Evolutionary conservation across 1,284 basidiomycete species (phyloP).

Genomic region (Leccinum subrobustum): DNA sequence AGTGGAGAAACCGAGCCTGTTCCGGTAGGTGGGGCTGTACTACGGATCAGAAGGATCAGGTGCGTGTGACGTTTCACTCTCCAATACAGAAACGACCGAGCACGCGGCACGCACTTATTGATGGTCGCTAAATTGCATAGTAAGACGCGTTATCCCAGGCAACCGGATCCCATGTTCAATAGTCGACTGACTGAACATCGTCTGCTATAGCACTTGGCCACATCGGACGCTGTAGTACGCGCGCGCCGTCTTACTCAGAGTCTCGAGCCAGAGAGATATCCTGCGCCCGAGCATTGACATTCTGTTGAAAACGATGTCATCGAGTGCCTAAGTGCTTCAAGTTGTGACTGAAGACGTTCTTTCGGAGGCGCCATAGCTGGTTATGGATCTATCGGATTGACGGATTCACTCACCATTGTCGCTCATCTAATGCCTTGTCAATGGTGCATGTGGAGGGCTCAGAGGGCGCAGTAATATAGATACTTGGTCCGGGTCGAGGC

Average conservation of each 20-base stretch:
- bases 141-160: background rate
- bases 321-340: background rate
- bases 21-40: background rate
- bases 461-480: background rate
- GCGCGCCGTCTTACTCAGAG: background rate
- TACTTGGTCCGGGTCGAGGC: background rate
- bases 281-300: background rate
- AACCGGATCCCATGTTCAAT: background rate
- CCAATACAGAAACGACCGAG: background rate
- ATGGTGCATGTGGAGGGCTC: background rate
- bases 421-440: background rate
- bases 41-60: background rate
- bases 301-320: background rate
- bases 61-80: background rate
- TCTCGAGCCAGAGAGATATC: background rate
- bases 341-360: background rate
- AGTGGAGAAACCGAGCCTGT: background rate
- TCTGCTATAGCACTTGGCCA: background rate
- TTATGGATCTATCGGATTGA: background rate
- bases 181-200: background rate
- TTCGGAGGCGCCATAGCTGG: background rate
- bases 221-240: background rate
- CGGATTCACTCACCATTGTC: background rate
- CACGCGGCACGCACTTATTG: background rate
- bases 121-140: background rate